Base-by-base conservation (phyloP, 352 stramenopile genomes). In the Globisporangium heterothallicum region DNA sequence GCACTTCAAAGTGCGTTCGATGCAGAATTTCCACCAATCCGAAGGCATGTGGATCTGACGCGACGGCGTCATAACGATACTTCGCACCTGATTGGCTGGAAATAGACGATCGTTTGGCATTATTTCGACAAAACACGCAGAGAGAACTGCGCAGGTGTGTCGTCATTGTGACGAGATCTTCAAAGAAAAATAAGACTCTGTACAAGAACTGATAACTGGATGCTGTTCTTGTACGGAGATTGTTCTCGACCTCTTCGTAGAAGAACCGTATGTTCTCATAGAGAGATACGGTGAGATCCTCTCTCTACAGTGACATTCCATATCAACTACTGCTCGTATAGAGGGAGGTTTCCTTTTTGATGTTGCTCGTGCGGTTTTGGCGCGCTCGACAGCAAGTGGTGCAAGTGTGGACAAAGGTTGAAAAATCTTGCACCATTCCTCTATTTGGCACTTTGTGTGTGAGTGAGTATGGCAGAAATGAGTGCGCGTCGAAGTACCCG, bases 401-500 rank as follows among this genome's bases (percentile, higher is more conserved):
- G 56, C n/a, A n/a, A n/a, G n/a, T n/a, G n/a, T n/a, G n/a, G n/a
- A n/a, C n/a, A n/a, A n/a, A n/a, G n/a, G n/a, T n/a, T n/a, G n/a
- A n/a, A n/a, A n/a, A n/a, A n/a, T n/a, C n/a, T 64, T 64, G 52
- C 42, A 48, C 53, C 53, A 36, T 6, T 45, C 56, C n/a, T n/a
- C n/a, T n/a, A n/a, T n/a, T 48, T 66, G 49, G 55, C 55, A 67
- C 65, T 56, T 59, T 49, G 52, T 13, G 8, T 8, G 29, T 18
- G 30, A 47, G 3, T 19, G 13, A 30, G 7, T 13, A n/a, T 13
- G 35, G 9, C 25, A 49, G 38, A 36, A 58, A 57, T 82, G 65
- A 70, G 47, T 50, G 49, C 59, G 40, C 78, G 82, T 13, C 76
- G 82, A 40, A 77, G 79, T 53, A 80, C 65, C 24, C 82, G 82